phyloP scores from a whole-genome alignment of 169 alveolate species.

The Eimeria falciformis region DNA sequence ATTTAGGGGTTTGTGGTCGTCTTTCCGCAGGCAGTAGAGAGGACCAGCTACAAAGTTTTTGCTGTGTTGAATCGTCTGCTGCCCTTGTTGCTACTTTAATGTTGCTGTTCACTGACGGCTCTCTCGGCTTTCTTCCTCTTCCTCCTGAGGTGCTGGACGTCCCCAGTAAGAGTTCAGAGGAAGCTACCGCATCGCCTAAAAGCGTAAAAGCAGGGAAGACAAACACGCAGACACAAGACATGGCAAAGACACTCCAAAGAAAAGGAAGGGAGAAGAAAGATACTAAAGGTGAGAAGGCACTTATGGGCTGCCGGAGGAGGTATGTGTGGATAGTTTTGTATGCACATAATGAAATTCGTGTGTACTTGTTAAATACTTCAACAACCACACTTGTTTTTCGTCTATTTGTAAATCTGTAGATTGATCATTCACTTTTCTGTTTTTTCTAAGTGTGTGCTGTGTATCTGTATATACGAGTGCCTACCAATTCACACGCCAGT shows the following conservation, averaged over 20 bases:
- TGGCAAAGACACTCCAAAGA: not conserved
- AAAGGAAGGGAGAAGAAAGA: not conserved
- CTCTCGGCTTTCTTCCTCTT: slow-evolving; percentile 4
- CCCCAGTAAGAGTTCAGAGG: not conserved
- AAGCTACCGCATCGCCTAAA: slow-evolving; percentile 10
- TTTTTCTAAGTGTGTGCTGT: too few species aligned
- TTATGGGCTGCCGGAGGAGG: not conserved
- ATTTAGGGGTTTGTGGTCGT: not conserved
- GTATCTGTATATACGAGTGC: too few species aligned
- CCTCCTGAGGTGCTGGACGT: not conserved
- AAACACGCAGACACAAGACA: not conserved
- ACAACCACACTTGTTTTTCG: too few species aligned
- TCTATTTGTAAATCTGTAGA: too few species aligned
- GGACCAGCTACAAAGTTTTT: slow-evolving; percentile 20
- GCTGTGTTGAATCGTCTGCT: not conserved
- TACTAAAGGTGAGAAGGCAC: not conserved
- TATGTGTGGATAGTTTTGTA: too few species aligned
- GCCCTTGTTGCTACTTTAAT: not conserved
- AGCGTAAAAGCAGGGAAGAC: not conserved
- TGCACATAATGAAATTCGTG: too few species aligned
- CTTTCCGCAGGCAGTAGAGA: slow-evolving; percentile 4
- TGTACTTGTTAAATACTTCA: too few species aligned
- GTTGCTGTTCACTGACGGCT: slow-evolving; percentile 44
- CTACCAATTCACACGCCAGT: too few species aligned
- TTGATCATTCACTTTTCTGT: too few species aligned